These are phyloP conservation scores for Saccharomyces hybrid DNA, from an alignment of 1,139 yeast genomes.

Conservation along the genomic window DNA sequence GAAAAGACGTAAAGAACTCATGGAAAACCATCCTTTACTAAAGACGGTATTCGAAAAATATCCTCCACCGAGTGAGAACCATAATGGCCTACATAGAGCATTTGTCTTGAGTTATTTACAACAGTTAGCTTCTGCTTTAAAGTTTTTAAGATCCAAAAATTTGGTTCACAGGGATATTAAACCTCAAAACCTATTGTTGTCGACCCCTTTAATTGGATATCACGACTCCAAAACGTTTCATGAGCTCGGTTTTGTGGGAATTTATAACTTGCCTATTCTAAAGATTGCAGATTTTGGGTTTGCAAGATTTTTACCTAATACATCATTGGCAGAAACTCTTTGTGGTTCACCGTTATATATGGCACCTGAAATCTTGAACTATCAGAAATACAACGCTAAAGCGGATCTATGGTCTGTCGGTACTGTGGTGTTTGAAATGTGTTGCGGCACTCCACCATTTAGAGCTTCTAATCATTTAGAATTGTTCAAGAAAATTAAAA, in stretches of 20 bases:
- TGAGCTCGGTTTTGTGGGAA: slow-evolving; percentile 54
- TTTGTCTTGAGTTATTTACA: slow-evolving; percentile 78
- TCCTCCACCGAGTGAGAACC: slow-evolving; percentile 67
- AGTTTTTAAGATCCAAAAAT: slow-evolving; percentile 72
- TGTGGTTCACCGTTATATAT: slow-evolving; percentile 96
- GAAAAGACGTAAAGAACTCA: slow-evolving; percentile 63
- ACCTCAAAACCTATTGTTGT: slow-evolving; percentile 81
- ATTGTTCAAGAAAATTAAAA: slow-evolving; percentile 74
- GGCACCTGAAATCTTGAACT: slow-evolving; percentile 95
- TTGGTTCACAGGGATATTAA: slow-evolving; percentile 91
- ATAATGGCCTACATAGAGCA: slow-evolving; percentile 72
- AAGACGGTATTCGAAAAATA: slow-evolving; percentile 69
- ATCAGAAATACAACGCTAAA: slow-evolving; percentile 93
- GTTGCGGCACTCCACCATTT: slow-evolving; percentile 94
- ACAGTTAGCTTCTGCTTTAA: slow-evolving; percentile 78
- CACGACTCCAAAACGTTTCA: slow-evolving; percentile 56
- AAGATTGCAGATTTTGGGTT: slow-evolving; percentile 97
- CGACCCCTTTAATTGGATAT: slow-evolving; percentile 54
- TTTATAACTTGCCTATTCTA: slow-evolving; percentile 81
- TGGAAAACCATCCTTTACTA: slow-evolving; percentile 70
- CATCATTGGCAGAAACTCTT: slow-evolving; percentile 90
- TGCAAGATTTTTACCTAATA: slow-evolving; percentile 86
- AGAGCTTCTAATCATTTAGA: slow-evolving; percentile 90
- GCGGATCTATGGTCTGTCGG: slow-evolving; percentile 99
- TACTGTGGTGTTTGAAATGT: slow-evolving; percentile 93